A percentile compares a stretch with the other conserved stretches of the same genome.
Evolutionary conservation across 2,329 filamentous ascomycete species (phyloP).

Genomic region (Aphanoascus verrucosus): DNA sequence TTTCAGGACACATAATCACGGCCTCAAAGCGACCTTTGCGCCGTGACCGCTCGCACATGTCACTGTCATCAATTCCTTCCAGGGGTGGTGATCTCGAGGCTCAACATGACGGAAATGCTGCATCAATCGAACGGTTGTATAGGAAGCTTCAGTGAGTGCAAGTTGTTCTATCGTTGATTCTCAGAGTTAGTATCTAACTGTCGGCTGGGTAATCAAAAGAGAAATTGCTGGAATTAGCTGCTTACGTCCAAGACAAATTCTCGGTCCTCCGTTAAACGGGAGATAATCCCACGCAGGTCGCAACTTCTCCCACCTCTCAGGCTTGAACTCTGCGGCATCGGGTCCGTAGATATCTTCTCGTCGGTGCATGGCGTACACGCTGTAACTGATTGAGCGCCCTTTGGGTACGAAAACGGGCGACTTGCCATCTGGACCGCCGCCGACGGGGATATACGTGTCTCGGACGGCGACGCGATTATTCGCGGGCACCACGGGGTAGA

Average conservation of each 20-base stretch:
- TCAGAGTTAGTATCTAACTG: neutral
- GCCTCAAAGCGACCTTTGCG: slow-evolving; percentile 15
- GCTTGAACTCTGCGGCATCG: slow-evolving; percentile 35
- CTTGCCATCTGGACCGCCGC: slow-evolving; percentile 41
- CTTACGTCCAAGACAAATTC: slow-evolving; percentile 58
- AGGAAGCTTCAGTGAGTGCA: slow-evolving; percentile 34
- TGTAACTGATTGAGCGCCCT: slow-evolving; percentile 41
- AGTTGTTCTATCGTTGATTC: slow-evolving; percentile 30
- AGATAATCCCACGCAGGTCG: slow-evolving; percentile 61
- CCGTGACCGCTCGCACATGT: slow-evolving; percentile 17
- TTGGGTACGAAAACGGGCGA: slow-evolving; percentile 38
- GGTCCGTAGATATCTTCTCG: slow-evolving; percentile 37
- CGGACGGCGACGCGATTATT: slow-evolving; percentile 62
- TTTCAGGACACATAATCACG: neutral
- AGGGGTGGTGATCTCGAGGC: slow-evolving; percentile 25
- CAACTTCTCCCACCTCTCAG: slow-evolving; percentile 57
- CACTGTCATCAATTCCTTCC: slow-evolving; percentile 21
- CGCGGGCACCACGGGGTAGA: slow-evolving; percentile 68
- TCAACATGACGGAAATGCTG: slow-evolving; percentile 31
- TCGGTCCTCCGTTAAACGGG: slow-evolving; percentile 63
- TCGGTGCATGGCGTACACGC: slow-evolving; percentile 44
- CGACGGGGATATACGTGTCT: slow-evolving; percentile 66
- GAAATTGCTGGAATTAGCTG: too few species aligned
- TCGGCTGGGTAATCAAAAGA: neutral
- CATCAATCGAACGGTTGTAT: slow-evolving; percentile 29